phyloP scores from a whole-genome alignment of 371 early-diverging fungal species.

The Lichtheimia ornata region DNA sequence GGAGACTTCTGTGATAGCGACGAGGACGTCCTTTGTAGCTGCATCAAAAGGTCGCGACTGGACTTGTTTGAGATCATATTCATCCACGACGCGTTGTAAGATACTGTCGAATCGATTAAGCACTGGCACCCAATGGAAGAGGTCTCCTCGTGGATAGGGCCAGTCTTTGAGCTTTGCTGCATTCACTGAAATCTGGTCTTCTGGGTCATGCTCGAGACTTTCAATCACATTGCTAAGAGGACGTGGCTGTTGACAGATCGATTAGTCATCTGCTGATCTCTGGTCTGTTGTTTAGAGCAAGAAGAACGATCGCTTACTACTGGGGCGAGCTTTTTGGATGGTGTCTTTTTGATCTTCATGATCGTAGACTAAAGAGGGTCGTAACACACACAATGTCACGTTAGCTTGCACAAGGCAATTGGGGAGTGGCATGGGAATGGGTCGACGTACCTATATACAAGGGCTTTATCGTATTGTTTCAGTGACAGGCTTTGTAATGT shows the following conservation, averaged over 20 bases:
- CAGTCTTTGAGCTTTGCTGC: constrained; percentile 62
- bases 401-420: neutral
- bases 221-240: constrained; percentile 59
- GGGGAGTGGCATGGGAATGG: neutral
- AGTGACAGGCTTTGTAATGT: neutral
- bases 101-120: constrained; percentile 91
- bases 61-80: constrained; percentile 63
- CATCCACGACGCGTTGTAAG: constrained; percentile 64
- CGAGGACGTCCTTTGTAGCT: constrained; percentile 56
- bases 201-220: constrained; percentile 54
- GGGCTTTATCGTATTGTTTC: neutral
- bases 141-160: constrained; percentile 86
- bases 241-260: constrained; percentile 44
- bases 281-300: neutral
- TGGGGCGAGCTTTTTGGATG: constrained; percentile 63
- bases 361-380: constrained; percentile 23
- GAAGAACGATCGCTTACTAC: constrained; percentile 49
- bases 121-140: constrained; percentile 93
- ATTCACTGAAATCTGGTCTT: constrained; percentile 55
- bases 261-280: too few species aligned
- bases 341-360: constrained; percentile 74
- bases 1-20: constrained; percentile 78
- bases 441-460: constrained; percentile 1
- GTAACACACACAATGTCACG: constrained; percentile 5
- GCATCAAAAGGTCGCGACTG: constrained; percentile 61